Percentiles rank a stretch among this genome's conserved stretches.
Evolutionary conservation across 1,284 basidiomycete genomes (phyloP).

Genomic region (Tetrapyrgos nigripes): DNA sequence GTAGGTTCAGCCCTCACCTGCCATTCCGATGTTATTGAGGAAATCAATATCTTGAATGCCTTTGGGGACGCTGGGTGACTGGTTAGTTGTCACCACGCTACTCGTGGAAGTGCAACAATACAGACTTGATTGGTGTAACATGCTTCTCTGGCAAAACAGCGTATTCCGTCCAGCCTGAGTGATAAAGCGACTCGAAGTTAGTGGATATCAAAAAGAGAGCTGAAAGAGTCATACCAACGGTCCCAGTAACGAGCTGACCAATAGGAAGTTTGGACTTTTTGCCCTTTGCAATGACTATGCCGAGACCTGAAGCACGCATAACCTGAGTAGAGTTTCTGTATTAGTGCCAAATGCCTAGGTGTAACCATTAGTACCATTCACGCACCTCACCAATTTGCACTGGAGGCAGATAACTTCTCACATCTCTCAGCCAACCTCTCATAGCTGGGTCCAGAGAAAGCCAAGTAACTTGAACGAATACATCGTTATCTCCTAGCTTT

Average conservation of each 20-base stretch:
- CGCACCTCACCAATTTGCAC: slow-evolving; percentile 81
- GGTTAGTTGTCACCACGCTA: slow-evolving; percentile 1
- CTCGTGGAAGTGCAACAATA: slow-evolving; percentile 12
- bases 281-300: slow-evolving; percentile 69
- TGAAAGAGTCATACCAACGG: slow-evolving; percentile 53
- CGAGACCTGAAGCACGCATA: slow-evolving; percentile 81
- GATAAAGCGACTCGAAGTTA: background rate
- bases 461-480: slow-evolving; percentile 77
- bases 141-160: slow-evolving; percentile 63
- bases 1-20: slow-evolving; percentile 2
- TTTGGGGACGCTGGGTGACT: slow-evolving; percentile 52
- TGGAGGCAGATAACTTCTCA: slow-evolving; percentile 69
- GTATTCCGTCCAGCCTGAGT: slow-evolving; percentile 79
- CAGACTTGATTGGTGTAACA: slow-evolving; percentile 60
- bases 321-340: slow-evolving; percentile 32
- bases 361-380: slow-evolving; percentile 6
- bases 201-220: slow-evolving; percentile 23
- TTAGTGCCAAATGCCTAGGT: background rate
- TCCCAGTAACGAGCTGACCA: slow-evolving; percentile 73
- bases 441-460: slow-evolving; percentile 86
- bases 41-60: slow-evolving; percentile 75
- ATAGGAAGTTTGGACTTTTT: slow-evolving; percentile 55
- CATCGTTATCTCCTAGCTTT: slow-evolving; percentile 48
- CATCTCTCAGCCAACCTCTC: slow-evolving; percentile 82
- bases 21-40: slow-evolving; percentile 73